Conservation (phyloP, 179 eudicot species). For the Spergularia azorica region DNA sequence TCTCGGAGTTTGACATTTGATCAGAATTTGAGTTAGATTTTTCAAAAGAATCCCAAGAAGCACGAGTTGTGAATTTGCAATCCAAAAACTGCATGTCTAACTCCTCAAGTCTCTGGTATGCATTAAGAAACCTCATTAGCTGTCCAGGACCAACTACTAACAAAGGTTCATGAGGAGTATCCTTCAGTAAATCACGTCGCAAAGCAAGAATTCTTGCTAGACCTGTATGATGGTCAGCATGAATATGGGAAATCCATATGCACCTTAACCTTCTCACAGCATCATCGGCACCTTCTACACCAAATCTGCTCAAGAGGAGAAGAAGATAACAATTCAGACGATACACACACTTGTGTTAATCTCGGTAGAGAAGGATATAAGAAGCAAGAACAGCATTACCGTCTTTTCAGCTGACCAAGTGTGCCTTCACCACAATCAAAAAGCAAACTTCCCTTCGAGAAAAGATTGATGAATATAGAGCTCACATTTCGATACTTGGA, state of each 20-base stretch:
- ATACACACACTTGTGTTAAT: neutral
- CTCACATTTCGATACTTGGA: conserved; percentile 93
- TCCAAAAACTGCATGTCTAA: conserved; percentile 85
- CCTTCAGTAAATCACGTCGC: conserved; percentile 69
- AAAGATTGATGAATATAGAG: conserved; percentile 82
- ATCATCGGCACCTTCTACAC: conserved; percentile 83
- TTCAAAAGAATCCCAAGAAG: conserved; percentile 52
- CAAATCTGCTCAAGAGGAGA: conserved; percentile 53
- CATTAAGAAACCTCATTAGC: conserved; percentile 70
- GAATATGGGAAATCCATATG: conserved; percentile 97
- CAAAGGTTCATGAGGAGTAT: conserved; percentile 72
- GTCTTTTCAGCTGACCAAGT: conserved; percentile 90
- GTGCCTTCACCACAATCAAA: conserved; percentile 99
- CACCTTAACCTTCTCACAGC: conserved; percentile 69
- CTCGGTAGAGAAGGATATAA: neutral
- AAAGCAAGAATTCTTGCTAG: conserved; percentile 90
- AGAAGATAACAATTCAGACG: conserved; percentile 10
- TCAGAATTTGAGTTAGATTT: conserved; percentile 36
- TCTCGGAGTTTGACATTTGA: conserved; percentile 20
- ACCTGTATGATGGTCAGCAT: conserved; percentile 98
- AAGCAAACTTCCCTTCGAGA: conserved; percentile 80
- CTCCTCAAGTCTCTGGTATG: conserved; percentile 87
- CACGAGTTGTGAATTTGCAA: conserved; percentile 75
- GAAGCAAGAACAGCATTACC: conserved; percentile 43
- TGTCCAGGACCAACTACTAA: conserved; percentile 84